Conservation (phyloP, 225 moss, liverwort and hornwort species). For the Thuidium tamariscinum region DNA sequence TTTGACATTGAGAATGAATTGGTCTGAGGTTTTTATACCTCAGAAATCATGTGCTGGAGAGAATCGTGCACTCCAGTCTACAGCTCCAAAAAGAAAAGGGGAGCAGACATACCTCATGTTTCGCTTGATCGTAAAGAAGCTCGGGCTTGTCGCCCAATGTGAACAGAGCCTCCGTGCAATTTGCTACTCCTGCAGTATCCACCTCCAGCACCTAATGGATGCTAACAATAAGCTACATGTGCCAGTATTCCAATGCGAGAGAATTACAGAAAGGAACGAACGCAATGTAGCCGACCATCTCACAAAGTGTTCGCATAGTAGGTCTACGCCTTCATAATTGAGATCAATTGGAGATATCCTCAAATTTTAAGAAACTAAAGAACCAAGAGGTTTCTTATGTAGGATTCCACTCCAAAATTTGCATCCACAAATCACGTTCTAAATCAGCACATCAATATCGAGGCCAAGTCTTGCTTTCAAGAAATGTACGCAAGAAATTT, state of each 20-base stretch:
- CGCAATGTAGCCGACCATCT: not conserved
- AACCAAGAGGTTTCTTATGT: not conserved
- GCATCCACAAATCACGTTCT: not conserved
- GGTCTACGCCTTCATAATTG: not conserved
- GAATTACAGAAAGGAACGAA: not conserved
- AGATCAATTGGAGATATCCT: not conserved
- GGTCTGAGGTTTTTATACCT: not conserved
- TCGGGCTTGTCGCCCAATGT: slow-evolving; percentile 87
- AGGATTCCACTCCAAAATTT: not conserved
- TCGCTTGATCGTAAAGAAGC: slow-evolving; percentile 63
- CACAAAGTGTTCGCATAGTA: not conserved
- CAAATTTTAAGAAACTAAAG: not conserved
- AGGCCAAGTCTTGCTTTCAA: not conserved
- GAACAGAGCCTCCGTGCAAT: slow-evolving; percentile 77
- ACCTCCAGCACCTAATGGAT: slow-evolving; percentile 49
- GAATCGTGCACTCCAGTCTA: not conserved
- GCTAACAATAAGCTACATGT: not conserved
- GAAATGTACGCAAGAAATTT: not conserved
- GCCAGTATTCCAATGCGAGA: not conserved
- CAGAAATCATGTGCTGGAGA: not conserved
- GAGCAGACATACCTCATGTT: slow-evolving; percentile 40
- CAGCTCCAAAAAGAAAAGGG: not conserved
- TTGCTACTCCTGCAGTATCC: slow-evolving; percentile 66
- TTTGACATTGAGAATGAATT: not conserved
- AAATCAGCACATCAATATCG: not conserved